Base-by-base conservation (phyloP, 2,329 filamentous ascomycete genomes). In the Xylariales sp. region DNA sequence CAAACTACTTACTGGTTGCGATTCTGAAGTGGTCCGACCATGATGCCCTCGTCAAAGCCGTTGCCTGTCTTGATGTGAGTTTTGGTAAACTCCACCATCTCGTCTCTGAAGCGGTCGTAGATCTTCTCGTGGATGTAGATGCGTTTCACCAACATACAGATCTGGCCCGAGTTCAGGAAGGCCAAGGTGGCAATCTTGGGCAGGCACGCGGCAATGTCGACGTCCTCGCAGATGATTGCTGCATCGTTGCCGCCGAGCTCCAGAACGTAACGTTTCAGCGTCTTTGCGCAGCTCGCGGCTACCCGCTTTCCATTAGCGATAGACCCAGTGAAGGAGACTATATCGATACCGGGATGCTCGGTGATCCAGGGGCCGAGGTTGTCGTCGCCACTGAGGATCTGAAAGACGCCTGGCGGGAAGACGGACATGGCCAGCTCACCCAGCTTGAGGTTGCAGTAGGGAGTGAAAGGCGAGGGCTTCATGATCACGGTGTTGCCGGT, bases 291-390 rank as follows among this genome's bases (percentile, higher is more conserved):
- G n/a, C 66, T 70, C 39, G 67, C 68, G 66, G 79, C 72, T 38
- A 83, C 72, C 54, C 70, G 70, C 63, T 81, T 81, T 8, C 79
- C 79, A 0, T 75, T 81, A 0, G 66, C 63, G 6, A 67, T 75
- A 10, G 74, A 80, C 3, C 80, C 78, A 0, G 80, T 83, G 58
- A 84, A 84, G 46, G 66, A 70, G 52, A 84, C 73, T 65, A 81
- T 83, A 40, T 72, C 66, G 39, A 83, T 70, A 15, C 66, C 73
- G 0, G 76, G 74, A 49, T 83, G 78, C n/a, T 53, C 56, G 0
- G 76, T 80, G 36, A 83, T 55, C 66, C 66, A 68, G 1, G 73
- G 75, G 4, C 80, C 80, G 5, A 84, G 69, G n/a, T n/a, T n/a
- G n/a, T n/a, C n/a, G n/a, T n/a, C n/a, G n/a, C n/a, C n/a, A n/a